A percentile compares a stretch with the other conserved stretches of the same genome.
These are phyloP conservation scores for Phoma sp. DNA, from an alignment of 2,329 filamentous ascomycete species.

Conservation along the genomic window DNA sequence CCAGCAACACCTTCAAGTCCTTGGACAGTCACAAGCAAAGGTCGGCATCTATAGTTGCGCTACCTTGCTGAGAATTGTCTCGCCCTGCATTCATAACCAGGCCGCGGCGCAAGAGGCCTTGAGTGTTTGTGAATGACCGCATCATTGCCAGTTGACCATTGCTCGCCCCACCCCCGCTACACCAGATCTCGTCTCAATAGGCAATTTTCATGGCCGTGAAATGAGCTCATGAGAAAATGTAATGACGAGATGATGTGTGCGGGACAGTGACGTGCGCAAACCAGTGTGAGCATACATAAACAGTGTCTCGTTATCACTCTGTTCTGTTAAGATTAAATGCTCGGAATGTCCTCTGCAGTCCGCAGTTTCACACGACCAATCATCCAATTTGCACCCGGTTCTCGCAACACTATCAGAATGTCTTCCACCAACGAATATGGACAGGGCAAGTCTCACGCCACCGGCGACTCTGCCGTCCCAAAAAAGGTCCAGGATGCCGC, in stretches of 20 bases:
- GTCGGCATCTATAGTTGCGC: constrained; percentile 7
- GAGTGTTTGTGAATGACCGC: constrained; percentile 12
- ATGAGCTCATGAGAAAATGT: constrained; percentile 4
- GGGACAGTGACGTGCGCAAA: constrained; percentile 2
- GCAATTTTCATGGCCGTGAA: constrained; percentile 7
- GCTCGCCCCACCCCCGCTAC: background rate
- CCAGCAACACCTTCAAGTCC: background rate
- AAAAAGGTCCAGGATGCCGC: constrained; percentile 50
- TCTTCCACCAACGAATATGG: constrained; percentile 45
- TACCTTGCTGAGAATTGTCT: background rate
- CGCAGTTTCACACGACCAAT: constrained; percentile 28
- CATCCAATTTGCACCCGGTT: constrained; percentile 22
- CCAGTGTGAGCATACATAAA: constrained; percentile 12
- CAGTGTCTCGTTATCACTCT: constrained; percentile 2
- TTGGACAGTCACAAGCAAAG: background rate
- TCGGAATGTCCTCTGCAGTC: constrained; percentile 30
- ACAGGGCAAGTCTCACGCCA: constrained; percentile 54
- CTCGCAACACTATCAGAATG: constrained; percentile 31
- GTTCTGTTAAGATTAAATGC: constrained; percentile 15
- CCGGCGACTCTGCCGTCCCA: constrained; percentile 50
- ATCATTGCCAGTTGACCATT: constrained; percentile 14
- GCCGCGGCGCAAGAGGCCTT: background rate
- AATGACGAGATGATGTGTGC: constrained; percentile 5
- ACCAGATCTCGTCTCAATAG: constrained; percentile 2
- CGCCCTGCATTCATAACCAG: background rate